Percentiles rank a stretch among this genome's conserved stretches.
Evolutionary conservation across 768 basidiomycete genomes (phyloP).

Genomic region (Podaxis sp.): DNA sequence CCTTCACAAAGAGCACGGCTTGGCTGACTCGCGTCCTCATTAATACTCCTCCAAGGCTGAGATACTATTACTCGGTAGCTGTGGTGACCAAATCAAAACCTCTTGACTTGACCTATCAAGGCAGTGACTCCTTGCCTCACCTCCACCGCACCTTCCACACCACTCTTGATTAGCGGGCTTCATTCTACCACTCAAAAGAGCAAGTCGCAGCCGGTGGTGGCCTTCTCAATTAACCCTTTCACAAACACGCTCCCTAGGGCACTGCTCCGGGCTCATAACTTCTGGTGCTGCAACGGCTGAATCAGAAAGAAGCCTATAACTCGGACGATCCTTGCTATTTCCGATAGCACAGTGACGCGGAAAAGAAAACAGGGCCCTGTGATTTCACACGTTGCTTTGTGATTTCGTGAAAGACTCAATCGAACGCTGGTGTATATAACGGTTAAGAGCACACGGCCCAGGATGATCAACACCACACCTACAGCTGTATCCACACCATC

Average conservation of each 20-base stretch:
- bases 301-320: not conserved
- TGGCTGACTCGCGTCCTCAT: not conserved
- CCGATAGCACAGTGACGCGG: not conserved
- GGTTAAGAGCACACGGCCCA: not conserved
- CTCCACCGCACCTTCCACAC: not conserved
- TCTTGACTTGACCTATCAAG: not conserved
- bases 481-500: not conserved
- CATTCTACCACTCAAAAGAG: not conserved
- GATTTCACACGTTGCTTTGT: not conserved
- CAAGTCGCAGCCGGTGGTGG: not conserved
- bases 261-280: not conserved
- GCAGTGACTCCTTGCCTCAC: not conserved
- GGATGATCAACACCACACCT: conserved; percentile 1
- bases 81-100: not conserved
- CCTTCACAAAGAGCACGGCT: not conserved
- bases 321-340: not conserved
- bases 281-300: not conserved
- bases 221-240: not conserved
- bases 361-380: not conserved
- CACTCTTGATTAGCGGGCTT: not conserved
- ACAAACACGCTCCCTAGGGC: not conserved
- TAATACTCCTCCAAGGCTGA: not conserved
- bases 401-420: not conserved
- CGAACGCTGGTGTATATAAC: not conserved
- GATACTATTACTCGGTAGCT: not conserved